A percentile compares a stretch with the other conserved stretches of the same genome.
Evolutionary conservation across 1,284 basidiomycete species (phyloP).

Genomic region (Puccinia triticina): DNA sequence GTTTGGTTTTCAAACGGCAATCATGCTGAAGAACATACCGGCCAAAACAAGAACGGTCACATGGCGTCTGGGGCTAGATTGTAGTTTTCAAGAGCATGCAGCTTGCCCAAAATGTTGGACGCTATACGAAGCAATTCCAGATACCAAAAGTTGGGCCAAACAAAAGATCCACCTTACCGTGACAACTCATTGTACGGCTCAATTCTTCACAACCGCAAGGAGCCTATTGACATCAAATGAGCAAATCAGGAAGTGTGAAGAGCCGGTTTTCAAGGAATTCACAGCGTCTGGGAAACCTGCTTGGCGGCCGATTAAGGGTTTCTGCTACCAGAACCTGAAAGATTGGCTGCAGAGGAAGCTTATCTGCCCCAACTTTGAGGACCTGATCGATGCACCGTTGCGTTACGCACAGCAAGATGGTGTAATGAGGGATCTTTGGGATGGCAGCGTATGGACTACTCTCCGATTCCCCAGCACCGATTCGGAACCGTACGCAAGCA

Average conservation of each 20-base stretch:
- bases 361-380: not conserved
- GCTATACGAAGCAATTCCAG: conserved; percentile 11
- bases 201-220: not conserved
- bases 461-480: not conserved
- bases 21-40: not conserved
- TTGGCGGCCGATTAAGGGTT: conserved; percentile 3
- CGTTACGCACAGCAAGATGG: not conserved
- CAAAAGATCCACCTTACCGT: not conserved
- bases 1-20: not conserved
- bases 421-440: conserved; percentile 32
- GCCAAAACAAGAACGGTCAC: not conserved
- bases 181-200: not conserved
- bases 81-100: conserved; percentile 11
- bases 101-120: not conserved
- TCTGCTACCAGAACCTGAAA: conserved; percentile 19
- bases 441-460: conserved; percentile 20
- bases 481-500: conserved; percentile 1
- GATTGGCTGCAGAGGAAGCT: conserved; percentile 9
- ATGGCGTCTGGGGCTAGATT: not conserved
- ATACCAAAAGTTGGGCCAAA: not conserved
- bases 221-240: not conserved
- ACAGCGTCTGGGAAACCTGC: not conserved
- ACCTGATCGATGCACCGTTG: conserved; percentile 6
- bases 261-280: conserved; percentile 11
- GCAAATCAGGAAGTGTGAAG: not conserved